Base-by-base conservation (phyloP, 2,329 filamentous ascomycete genomes). In the Beauveria brongniartii region DNA sequence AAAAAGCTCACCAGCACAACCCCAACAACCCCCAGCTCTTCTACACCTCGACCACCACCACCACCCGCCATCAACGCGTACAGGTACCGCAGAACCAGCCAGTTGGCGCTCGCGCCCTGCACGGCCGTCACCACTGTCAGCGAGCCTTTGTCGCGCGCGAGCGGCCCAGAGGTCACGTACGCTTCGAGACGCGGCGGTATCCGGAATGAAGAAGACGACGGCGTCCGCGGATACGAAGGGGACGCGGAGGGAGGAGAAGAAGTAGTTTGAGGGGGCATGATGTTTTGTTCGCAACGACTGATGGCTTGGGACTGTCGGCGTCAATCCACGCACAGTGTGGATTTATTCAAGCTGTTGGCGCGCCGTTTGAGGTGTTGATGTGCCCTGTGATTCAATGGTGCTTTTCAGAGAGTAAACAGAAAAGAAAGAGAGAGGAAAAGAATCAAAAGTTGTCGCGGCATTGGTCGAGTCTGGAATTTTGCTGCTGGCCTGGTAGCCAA, bases 1-100 rank as follows among this genome's bases (percentile, higher is more conserved):
- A 96, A 76, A 74, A 94, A 96, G 75, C 90, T 95, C 62, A 94
- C 85, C 3, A 97, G 78, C 3, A 96, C 79, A 1, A 97, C 82
- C 55, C 77, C 80, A 28, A 72, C 74, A 48, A 75, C 48, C 75
- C 62, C 46, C 58, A 64, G 43, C 34, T 44, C 61, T 64, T 40
- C 68, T 69, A 68, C 3, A 65, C 30, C 44, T 1, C 40, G 10
- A 14, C 44, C 20, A 30, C 28, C 55, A n/a, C 74, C 69, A 34
- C 69, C 62, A 4, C 34, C n/a, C 20, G 28, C 37, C 24, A 55
- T 55, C 54, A 54, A 54, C 48, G 10, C 65, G 63, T 61, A 77
- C 3, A 87, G 70, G 67, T 82, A 81, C 43, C 84, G 78, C 52
- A 85, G 73, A 24, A 86, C 72, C 34, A 89, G 82, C 86, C 86